These are phyloP conservation scores for Populus hybrid DNA, from an alignment of 441 rosid species.

Conservation along the genomic window DNA sequence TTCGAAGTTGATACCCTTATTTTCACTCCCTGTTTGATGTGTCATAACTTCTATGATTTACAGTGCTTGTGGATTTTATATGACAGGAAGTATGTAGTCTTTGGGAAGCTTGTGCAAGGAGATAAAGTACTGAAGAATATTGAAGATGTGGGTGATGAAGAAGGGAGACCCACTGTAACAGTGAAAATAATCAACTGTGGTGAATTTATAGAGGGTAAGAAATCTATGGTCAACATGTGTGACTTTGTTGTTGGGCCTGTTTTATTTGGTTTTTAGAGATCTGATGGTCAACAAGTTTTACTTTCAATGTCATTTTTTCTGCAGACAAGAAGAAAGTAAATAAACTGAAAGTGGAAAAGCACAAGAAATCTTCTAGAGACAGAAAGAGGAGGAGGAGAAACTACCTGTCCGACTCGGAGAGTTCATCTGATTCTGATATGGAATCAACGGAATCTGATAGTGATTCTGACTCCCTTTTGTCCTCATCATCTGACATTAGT, in stretches of 20 bases:
- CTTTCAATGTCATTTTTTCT: conserved; percentile 4
- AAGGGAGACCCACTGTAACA: conserved; percentile 71
- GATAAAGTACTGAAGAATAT: conserved; percentile 70
- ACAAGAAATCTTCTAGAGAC: conserved; percentile 69
- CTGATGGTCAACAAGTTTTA: not conserved
- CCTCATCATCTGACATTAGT: conserved; percentile 69
- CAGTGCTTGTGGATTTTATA: not conserved
- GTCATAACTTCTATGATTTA: not conserved
- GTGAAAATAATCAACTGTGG: conserved; percentile 88
- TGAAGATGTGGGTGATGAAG: conserved; percentile 78
- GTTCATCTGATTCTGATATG: conserved; percentile 46
- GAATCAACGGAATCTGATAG: conserved; percentile 74
- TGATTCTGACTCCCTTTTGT: conserved; percentile 59
- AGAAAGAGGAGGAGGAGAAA: conserved; percentile 68
- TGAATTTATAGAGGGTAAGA: conserved; percentile 64
- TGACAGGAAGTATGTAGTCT: conserved; percentile 75
- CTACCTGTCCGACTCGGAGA: conserved; percentile 55
- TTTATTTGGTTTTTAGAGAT: not conserved
- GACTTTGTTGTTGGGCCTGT: not conserved
- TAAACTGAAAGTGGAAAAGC: conserved; percentile 47
- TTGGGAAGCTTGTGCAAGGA: conserved; percentile 91
- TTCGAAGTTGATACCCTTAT: too few relatives aligned
- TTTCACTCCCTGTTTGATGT: not conserved
- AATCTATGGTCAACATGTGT: not conserved
- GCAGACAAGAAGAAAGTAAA: conserved; percentile 52